Base-by-base conservation (phyloP, 2,329 filamentous ascomycete genomes). In the Botrytis fragariae region DNA sequence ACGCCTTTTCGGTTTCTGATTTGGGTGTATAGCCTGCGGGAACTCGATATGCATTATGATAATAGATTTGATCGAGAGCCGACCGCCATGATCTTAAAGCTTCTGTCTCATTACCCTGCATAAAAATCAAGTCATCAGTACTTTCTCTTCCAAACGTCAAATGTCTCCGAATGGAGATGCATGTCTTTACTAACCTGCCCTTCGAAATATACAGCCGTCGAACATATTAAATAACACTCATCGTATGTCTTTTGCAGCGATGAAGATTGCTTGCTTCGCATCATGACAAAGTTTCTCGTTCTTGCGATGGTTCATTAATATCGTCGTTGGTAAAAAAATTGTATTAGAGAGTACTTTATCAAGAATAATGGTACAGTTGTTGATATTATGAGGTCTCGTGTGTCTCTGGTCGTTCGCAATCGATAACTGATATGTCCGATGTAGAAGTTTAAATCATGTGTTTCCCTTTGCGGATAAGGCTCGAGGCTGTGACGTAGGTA, bases 241-340 rank as follows among this genome's bases (percentile, higher is more conserved):
- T 98, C 95, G 84, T 98, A 98, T 72, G 94, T 97, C 88, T 97
- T 98, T 85, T 98, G 95, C 82, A 98, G 90, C 75, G 90, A 90
- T 83, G 92, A 90, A 81, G 90, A 87, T 75, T 86, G 85, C 81
- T 90, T 90, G 82, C 85, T 85, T 80, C 86, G 85, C 84, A 87
- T 83, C 80, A 81, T 81, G 75, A 69, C 79, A 73, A 73, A 70
- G 71, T 73, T 29, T 37, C 16, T 48, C 32, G 48, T 7, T 25
- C 63, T 22, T 54, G 20, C 14, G 10, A 68, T 39, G 3, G 29
- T 12, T 68, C 71, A 68, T 72, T 44, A 72, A 72, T n/a, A 37
- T 39, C 18, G 25, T 4, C 16, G 48, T 42, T 25, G n/a, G 39
- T 69, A 10, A 12, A 10, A 12, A 32, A 37, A 25, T 35, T 1